Evolutionary conservation across 2,329 filamentous ascomycete genomes (phyloP).

Genomic region (Myrmaecium sp.): DNA sequence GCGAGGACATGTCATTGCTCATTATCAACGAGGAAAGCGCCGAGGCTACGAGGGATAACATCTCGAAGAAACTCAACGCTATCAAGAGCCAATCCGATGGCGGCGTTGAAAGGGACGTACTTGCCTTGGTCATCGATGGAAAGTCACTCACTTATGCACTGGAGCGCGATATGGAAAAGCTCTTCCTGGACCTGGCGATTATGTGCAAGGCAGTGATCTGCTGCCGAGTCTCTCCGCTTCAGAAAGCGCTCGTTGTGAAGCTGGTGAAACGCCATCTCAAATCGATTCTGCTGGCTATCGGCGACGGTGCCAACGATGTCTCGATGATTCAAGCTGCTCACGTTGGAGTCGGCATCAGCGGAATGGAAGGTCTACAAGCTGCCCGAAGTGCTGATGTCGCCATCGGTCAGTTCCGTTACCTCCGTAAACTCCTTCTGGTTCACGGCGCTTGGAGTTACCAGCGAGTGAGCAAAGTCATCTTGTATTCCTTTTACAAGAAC

Average conservation of each 20-base stretch:
- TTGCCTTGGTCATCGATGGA: constrained; percentile 89
- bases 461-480: constrained; percentile 85
- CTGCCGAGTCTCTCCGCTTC: constrained; percentile 62
- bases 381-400: constrained; percentile 90
- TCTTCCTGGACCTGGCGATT: constrained; percentile 82
- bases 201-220: constrained; percentile 99
- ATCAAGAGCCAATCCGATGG: constrained; percentile 68
- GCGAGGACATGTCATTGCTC: constrained; percentile 94
- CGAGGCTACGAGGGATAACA: constrained; percentile 64
- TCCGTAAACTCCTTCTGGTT: constrained; percentile 84
- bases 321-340: constrained; percentile 99
- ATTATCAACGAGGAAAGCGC: constrained; percentile 87
- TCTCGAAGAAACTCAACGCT: constrained; percentile 85
- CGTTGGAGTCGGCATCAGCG: constrained; percentile 93
- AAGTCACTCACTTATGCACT: constrained; percentile 87
- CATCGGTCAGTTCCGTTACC: constrained; percentile 87
- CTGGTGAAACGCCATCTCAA: constrained; percentile 91
- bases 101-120: constrained; percentile 62
- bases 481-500: constrained; percentile 99
- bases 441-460: constrained; percentile 98
- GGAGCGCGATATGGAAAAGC: constrained; percentile 82
- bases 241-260: constrained; percentile 96
- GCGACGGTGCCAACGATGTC: constrained; percentile 97
- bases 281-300: constrained; percentile 83
- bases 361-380: constrained; percentile 90